Evolutionary conservation across 2,329 filamentous ascomycete genomes (phyloP).

Genomic region (Albophoma yamanashiensis): DNA sequence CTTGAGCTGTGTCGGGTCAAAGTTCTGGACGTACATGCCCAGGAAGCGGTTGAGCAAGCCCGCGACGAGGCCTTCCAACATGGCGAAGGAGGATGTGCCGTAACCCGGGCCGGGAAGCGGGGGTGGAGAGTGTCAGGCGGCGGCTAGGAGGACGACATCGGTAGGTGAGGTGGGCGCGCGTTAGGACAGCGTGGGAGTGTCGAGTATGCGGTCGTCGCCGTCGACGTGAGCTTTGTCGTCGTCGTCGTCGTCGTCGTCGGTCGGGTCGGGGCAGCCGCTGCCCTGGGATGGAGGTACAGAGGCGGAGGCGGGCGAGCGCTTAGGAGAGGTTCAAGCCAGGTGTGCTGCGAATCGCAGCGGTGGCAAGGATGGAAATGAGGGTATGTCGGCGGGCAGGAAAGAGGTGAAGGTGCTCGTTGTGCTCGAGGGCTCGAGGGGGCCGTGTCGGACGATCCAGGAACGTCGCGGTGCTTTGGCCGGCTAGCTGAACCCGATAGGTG

Average conservation of each 20-base stretch:
- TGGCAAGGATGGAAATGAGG: background rate
- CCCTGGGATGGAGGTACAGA: background rate
- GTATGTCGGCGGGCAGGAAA: background rate
- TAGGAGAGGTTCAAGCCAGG: background rate
- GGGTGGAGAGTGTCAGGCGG: constrained; percentile 3
- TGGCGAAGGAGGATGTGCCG: constrained; percentile 51
- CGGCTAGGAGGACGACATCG: constrained; percentile 9
- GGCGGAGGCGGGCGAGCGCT: background rate
- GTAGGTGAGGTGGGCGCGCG: constrained; percentile 3
- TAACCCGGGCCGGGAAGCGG: constrained; percentile 55
- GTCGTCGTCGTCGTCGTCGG: background rate
- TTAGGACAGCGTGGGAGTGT: background rate
- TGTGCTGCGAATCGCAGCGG: background rate
- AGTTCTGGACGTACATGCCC: constrained; percentile 99
- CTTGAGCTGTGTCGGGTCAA: constrained; percentile 94
- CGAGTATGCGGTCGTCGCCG: background rate
- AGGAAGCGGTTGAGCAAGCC: constrained; percentile 97
- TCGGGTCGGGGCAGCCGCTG: background rate
- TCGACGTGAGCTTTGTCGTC: background rate
- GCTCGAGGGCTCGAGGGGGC: background rate
- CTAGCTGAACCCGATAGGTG: background rate
- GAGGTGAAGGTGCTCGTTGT: background rate
- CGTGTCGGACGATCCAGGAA: background rate
- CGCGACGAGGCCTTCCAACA: constrained; percentile 96
- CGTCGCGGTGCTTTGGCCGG: background rate